Base-by-base conservation (phyloP, 73 alveolate species). In the Paramecium primaurelia region DNA sequence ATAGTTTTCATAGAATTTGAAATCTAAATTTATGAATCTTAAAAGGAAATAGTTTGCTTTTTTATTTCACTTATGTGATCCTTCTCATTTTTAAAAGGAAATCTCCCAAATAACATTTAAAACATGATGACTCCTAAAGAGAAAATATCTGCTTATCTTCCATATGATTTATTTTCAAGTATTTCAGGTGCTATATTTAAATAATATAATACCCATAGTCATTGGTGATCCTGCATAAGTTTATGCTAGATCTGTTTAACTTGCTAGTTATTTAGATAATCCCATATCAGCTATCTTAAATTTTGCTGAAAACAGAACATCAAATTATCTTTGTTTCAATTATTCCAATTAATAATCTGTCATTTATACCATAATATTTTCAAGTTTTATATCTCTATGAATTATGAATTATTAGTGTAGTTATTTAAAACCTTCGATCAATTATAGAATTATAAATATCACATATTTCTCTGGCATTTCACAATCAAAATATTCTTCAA, bases 151-250 rank as follows among this genome's bases (percentile, higher is more conserved):
- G 88, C 88, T n/a, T 75, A 16, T 11, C 38, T 25, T 75, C 88
- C 88, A 38, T 75, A 75, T 20, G 38, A 42, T 75, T 75, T 38
- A 16, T 25, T 75, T 75, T 30, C 88, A n/a, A 75, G 18, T 8
- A 75, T 75, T 36, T 75, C 88, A 20, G 88, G 88, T 5, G 88
- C 88, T 75, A 75, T 20, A n/a, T 11, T 30, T 38, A 36, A 3
- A 75, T 36, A 2, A 36, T 12, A 38, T 36, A 22, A 42, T 75
- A 75, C 88, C 88, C 88, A 75, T 75, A 22, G 68, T 75, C 88
- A 75, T 75, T 11, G 88, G 59, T 3, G 88, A 75, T 10, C 88
- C 88, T 30, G 88, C 88, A 42, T 75, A 75, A 14, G 88, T 75
- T 75, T 30, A 75, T 11, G 88, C 37, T 38, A 38, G 10, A 38